phyloP scores from a whole-genome alignment of 805 yeast genomes.

The Ogataea paradorogensis region DNA sequence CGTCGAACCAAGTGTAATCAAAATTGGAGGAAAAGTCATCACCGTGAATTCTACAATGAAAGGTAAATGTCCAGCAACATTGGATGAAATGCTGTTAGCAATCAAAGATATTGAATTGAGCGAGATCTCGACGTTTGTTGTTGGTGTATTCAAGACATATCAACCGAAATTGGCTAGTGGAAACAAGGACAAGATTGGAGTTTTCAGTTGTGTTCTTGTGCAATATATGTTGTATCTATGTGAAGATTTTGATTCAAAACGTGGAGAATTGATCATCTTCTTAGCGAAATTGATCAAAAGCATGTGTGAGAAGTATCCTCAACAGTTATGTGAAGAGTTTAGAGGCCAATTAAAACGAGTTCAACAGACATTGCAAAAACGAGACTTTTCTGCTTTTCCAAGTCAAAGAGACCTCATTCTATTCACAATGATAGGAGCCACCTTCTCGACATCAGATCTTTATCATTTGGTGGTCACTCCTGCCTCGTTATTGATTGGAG shows the following conservation, averaged over 20 bases:
- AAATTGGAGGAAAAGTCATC: conserved; percentile 34
- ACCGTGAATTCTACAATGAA: conserved; percentile 17
- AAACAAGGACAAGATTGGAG: conserved; percentile 69
- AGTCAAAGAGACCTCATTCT: conserved; percentile 58
- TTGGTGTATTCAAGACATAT: conserved; percentile 54
- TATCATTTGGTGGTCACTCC: conserved; percentile 92
- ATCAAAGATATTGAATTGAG: conserved; percentile 32
- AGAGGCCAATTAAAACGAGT: conserved; percentile 55
- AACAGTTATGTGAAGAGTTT: conserved; percentile 57
- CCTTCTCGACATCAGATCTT: conserved; percentile 93
- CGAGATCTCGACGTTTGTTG: conserved; percentile 48
- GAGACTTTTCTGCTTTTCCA: conserved; percentile 32
- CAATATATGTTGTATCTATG: conserved; percentile 57
- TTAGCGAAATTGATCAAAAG: conserved; percentile 48
- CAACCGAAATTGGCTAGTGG: conserved; percentile 81
- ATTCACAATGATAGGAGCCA: conserved; percentile 66
- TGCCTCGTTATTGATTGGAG: conserved; percentile 67
- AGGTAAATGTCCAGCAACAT: conserved; percentile 47
- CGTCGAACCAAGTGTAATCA: conserved; percentile 24
- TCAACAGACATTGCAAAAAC: conserved; percentile 47
- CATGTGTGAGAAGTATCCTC: conserved; percentile 64
- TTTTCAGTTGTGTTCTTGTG: conserved; percentile 59
- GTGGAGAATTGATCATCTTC: conserved; percentile 32
- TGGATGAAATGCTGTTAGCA: conserved; percentile 41
- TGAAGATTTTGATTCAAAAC: conserved; percentile 28